A percentile compares a stretch with the other conserved stretches of the same genome.
These are phyloP conservation scores for Lagenidium giganteum DNA, from an alignment of 352 stramenopile genomes.

Conservation along the genomic window DNA sequence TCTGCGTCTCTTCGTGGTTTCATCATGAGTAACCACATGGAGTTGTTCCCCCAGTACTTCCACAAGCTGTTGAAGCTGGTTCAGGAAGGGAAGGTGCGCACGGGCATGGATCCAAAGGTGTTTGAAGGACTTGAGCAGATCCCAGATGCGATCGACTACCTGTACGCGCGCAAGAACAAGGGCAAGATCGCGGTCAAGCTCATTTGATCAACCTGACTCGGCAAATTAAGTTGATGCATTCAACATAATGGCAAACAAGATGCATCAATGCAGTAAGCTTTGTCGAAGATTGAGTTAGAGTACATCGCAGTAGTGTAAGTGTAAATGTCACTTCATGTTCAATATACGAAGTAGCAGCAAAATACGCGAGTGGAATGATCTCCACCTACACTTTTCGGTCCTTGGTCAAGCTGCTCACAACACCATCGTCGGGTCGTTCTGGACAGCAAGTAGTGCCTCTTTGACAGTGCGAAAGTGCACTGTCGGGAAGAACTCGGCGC, in stretches of 20 bases:
- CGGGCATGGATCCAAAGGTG: constrained; percentile 34
- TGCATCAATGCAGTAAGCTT: no score
- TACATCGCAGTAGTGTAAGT: no score
- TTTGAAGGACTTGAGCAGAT: constrained; percentile 61
- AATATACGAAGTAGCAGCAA: no score
- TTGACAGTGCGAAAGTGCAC: constrained; percentile 22
- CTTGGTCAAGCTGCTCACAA: no score
- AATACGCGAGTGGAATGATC: no score
- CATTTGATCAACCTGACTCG: no score
- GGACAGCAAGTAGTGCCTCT: constrained; percentile 17
- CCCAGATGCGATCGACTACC: constrained; percentile 57
- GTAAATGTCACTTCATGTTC: no score
- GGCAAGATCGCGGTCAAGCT: constrained; percentile 82
- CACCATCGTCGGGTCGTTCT: constrained; percentile 21
- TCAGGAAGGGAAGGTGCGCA: constrained; percentile 38
- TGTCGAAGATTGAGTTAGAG: no score
- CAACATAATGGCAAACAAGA: no score
- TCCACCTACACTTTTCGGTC: no score
- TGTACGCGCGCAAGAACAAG: constrained; percentile 75
- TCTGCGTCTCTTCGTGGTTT: constrained; percentile 37
- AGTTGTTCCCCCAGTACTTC: constrained; percentile 35
- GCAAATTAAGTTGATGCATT: no score
- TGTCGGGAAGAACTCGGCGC: constrained; percentile 18
- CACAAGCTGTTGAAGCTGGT: constrained; percentile 45
- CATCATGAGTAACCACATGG: constrained; percentile 25